Base-by-base conservation (phyloP, 257 asterid genomes). In the Forsythia viridissima region DNA sequence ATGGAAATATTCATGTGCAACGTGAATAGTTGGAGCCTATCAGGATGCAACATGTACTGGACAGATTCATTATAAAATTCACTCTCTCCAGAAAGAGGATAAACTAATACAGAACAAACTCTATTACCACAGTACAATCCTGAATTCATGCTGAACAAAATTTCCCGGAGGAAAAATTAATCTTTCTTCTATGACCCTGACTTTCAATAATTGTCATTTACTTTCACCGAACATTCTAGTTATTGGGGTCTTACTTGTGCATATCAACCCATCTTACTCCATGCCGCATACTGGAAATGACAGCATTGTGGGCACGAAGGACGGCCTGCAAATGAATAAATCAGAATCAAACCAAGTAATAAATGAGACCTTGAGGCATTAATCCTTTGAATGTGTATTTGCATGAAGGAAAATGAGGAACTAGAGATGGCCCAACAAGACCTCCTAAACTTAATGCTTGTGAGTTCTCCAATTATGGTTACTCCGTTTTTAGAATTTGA, bases 231-330 rank as follows among this genome's bases (percentile, higher is more conserved):
- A 75, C 65, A 73, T 79, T 72, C 74, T 74, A 42, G 71, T 70
- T 70, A 63, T 71, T 44, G 36, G 79, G 52, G 70, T 82, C 91
- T 86, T 93, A 93, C 99, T 73, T 89, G 93, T 95, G 98, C 99
- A 93, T 95, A 86, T 95, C 85, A 44, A 93, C 97, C 98, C 97
- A 95, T 86, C 86, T 82, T 69, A 92, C 94, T 88, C 99, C 98
- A 79, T 97, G 98, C 52, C 77, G 93, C 97, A 93, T 87, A 71
- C 78, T 83, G 83, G 97, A 91, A 83, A 95, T 92, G 86, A 95
- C 99, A 83, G 99, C 94, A 89, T 95, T 77, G 81, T 95, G 99
- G 76, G 98, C 97, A 57, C 86, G 91, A 84, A 95, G 97, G 77
- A 95, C 98, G 85, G 97, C 99, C 99, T 95, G 88, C 74, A 90